Percentiles rank a stretch among this genome's conserved stretches.
Evolutionary conservation across 1,284 basidiomycete species (phyloP).

Genomic region (Sporisorium reilianum): DNA sequence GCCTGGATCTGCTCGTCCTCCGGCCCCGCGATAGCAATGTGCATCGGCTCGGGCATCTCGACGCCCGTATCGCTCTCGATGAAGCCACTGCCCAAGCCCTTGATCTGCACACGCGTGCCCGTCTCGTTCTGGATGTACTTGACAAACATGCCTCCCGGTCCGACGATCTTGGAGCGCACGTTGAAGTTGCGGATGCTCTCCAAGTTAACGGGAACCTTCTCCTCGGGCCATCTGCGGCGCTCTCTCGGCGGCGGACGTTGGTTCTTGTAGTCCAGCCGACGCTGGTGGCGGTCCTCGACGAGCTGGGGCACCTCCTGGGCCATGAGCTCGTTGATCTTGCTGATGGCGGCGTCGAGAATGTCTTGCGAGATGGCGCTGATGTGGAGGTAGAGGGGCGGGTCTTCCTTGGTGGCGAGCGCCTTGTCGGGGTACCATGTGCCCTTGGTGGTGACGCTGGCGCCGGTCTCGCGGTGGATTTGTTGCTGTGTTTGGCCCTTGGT

Average conservation of each 20-base stretch:
- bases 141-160: slow-evolving; percentile 89
- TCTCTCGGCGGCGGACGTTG: slow-evolving; percentile 51
- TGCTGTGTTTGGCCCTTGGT: slow-evolving; percentile 93
- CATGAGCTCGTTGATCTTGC: slow-evolving; percentile 87
- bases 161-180: slow-evolving; percentile 95
- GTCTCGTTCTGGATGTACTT: slow-evolving; percentile 99
- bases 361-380: slow-evolving; percentile 86
- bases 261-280: slow-evolving; percentile 52
- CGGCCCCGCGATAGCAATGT: slow-evolving; percentile 70
- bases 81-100: slow-evolving; percentile 93
- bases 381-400: slow-evolving; percentile 86
- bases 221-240: slow-evolving; percentile 60
- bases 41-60: slow-evolving; percentile 91
- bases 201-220: slow-evolving; percentile 77
- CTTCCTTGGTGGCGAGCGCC: slow-evolving; percentile 55
- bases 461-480: slow-evolving; percentile 75
- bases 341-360: slow-evolving; percentile 80
- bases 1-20: slow-evolving; percentile 59
- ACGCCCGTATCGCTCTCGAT: slow-evolving; percentile 92
- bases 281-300: slow-evolving; percentile 61
- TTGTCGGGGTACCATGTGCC: slow-evolving; percentile 81
- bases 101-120: slow-evolving; percentile 96
- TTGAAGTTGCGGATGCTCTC: slow-evolving; percentile 96
- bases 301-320: slow-evolving; percentile 75
- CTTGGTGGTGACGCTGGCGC: slow-evolving; percentile 63